Percentiles rank a stretch among this genome's conserved stretches.
Evolutionary conservation across 2,329 filamentous ascomycete genomes (phyloP).

Genomic region (Ascosphaera aggregata): DNA sequence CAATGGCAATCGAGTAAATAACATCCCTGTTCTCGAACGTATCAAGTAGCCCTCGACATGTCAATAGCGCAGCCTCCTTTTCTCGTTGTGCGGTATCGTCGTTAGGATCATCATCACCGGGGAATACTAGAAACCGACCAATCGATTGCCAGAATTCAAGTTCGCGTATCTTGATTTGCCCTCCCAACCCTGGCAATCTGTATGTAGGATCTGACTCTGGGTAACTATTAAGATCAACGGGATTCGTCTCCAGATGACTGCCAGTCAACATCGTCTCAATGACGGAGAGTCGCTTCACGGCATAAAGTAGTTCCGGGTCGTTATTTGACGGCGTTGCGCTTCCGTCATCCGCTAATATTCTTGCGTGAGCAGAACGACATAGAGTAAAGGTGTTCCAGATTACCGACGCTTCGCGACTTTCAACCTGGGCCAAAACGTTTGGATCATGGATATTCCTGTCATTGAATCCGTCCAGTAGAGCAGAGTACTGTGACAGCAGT

Average conservation of each 20-base stretch:
- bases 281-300: conserved; percentile 46
- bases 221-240: conserved; percentile 13
- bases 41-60: conserved; percentile 48
- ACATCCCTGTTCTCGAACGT: conserved; percentile 74
- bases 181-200: conserved; percentile 2
- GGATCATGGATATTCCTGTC: conserved; percentile 17
- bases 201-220: conserved; percentile 4
- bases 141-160: conserved; percentile 66
- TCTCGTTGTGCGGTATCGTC: conserved; percentile 28
- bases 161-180: conserved; percentile 23
- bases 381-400: conserved; percentile 36
- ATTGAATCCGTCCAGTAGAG: conserved; percentile 31
- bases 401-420: conserved; percentile 34
- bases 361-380: conserved; percentile 20
- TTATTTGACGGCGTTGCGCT: conserved; percentile 15
- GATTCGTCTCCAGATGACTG: conserved; percentile 33
- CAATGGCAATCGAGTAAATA: conserved; percentile 68
- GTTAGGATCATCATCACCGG: conserved; percentile 33
- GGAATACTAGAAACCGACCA: conserved; percentile 44
- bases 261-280: conserved; percentile 58
- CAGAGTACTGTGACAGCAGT: conserved; percentile 42
- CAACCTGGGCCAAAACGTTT: conserved; percentile 15
- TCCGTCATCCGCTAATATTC: conserved; percentile 9
- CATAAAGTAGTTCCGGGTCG: conserved; percentile 38
- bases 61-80: conserved; percentile 40